Percentiles rank a stretch among this genome's conserved stretches.
Conservation (phyloP, 768 basidiomycete genomes). For the Mycena crocata region DNA sequence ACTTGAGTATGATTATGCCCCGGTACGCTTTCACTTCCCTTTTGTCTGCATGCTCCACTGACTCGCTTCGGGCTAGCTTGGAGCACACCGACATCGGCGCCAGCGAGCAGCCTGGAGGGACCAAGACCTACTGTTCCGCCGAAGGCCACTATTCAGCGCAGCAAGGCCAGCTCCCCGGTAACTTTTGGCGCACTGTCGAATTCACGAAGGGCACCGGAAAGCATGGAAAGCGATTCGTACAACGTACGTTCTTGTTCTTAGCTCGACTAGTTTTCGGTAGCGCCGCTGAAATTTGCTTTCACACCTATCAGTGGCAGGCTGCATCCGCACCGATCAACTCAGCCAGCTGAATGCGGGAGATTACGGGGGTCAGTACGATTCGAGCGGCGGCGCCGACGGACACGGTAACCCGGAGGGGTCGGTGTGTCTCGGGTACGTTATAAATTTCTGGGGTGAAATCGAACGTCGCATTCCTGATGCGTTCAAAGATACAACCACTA, state of each 20-base stretch:
- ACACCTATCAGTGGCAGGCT: conserved; percentile 46
- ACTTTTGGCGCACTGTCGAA: conserved; percentile 45
- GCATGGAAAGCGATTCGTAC: conserved; percentile 42
- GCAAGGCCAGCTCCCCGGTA: conserved; percentile 43
- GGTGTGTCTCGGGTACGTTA: conserved; percentile 42
- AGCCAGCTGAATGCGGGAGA: conserved; percentile 44
- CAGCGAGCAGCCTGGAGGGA: conserved; percentile 48
- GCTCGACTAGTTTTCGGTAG: not conserved
- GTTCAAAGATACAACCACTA: conserved; percentile 46
- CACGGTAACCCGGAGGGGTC: conserved; percentile 47
- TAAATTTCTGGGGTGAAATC: not conserved
- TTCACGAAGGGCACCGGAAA: conserved; percentile 42
- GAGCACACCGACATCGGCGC: conserved; percentile 47
- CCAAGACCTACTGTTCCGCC: conserved; percentile 47
- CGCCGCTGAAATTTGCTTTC: not conserved
- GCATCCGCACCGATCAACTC: conserved; percentile 40
- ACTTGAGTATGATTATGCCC: not conserved
- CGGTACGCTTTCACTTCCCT: not conserved
- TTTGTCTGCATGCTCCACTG: not conserved
- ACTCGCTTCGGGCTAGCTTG: not conserved
- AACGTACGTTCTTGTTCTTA: conserved; percentile 32
- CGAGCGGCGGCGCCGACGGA: conserved; percentile 45
- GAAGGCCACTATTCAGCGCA: conserved; percentile 35
- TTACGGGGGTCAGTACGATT: conserved; percentile 50
- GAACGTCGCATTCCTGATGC: not conserved